phyloP scores from a whole-genome alignment of 1,284 basidiomycete genomes.

The Waitea zeae region DNA sequence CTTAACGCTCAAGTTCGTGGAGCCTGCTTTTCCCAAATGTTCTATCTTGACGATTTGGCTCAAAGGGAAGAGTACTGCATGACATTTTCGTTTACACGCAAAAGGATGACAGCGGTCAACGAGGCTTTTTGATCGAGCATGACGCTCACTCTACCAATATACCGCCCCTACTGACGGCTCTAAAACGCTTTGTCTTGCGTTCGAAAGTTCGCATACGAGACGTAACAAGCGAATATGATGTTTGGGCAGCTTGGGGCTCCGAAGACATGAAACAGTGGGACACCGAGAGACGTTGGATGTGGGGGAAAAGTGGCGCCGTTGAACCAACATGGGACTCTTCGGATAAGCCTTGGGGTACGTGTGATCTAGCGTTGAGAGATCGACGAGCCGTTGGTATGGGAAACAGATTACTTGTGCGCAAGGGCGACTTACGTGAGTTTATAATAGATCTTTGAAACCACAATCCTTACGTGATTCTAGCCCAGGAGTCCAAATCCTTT shows the following conservation, averaged over 20 bases:
- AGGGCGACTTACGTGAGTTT: constrained; percentile 63
- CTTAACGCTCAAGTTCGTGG: constrained; percentile 69
- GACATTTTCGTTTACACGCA: constrained; percentile 76
- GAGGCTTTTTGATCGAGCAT: constrained; percentile 60
- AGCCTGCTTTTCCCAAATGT: constrained; percentile 5
- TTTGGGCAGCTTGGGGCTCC: constrained; percentile 70
- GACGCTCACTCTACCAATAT: constrained; percentile 40
- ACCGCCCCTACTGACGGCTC: constrained; percentile 38
- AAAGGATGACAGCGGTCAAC: constrained; percentile 24
- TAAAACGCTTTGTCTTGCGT: constrained; percentile 80
- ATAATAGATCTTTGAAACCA: neutral
- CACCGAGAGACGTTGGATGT: constrained; percentile 28
- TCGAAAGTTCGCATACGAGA: constrained; percentile 78
- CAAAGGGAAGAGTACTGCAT: constrained; percentile 77
- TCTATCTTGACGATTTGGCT: constrained; percentile 3
- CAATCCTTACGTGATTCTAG: constrained; percentile 16
- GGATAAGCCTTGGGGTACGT: constrained; percentile 41
- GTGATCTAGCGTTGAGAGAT: constrained; percentile 39
- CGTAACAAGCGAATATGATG: constrained; percentile 56
- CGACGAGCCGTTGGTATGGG: constrained; percentile 69
- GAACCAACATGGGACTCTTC: constrained; percentile 45
- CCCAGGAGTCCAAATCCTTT: constrained; percentile 33
- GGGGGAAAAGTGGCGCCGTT: constrained; percentile 42
- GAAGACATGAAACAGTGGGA: constrained; percentile 17
- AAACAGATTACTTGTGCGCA: constrained; percentile 44